Conservation (phyloP, 2,329 filamentous ascomycete species). For the Microsporum audouinii region DNA sequence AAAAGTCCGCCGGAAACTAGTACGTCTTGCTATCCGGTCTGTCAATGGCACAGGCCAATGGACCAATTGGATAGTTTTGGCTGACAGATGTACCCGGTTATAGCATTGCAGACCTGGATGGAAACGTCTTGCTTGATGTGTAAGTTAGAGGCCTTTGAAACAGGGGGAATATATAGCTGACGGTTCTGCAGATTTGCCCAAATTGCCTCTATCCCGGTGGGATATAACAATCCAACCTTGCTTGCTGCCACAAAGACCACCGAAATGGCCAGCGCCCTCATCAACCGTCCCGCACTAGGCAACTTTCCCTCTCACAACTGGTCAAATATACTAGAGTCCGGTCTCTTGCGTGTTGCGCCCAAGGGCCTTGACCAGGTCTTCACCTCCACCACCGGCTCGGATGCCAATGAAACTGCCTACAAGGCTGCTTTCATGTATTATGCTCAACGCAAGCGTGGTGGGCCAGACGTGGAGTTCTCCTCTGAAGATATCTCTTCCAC, state of each 20-base stretch:
- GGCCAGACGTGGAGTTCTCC: constrained; percentile 65
- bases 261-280: constrained; percentile 67
- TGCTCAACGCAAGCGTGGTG: constrained; percentile 68
- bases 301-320: constrained; percentile 85
- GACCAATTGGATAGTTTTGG: not conserved
- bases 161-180: constrained; percentile 1
- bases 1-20: constrained; percentile 69
- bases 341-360: constrained; percentile 71
- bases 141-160: constrained; percentile 20
- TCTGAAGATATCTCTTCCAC: constrained; percentile 59
- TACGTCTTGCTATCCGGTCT: constrained; percentile 20
- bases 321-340: constrained; percentile 65
- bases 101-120: constrained; percentile 40
- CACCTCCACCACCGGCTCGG: constrained; percentile 77
- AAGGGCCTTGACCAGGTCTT: constrained; percentile 80
- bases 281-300: constrained; percentile 80
- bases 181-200: constrained; percentile 56
- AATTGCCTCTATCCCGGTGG: constrained; percentile 83
- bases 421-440: constrained; percentile 94
- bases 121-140: constrained; percentile 42
- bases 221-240: constrained; percentile 80
- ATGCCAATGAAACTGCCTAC: constrained; percentile 89
- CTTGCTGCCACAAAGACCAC: constrained; percentile 58
- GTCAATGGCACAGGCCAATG: not conserved
- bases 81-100: not conserved